Evolutionary conservation across 768 basidiomycete genomes (phyloP), one percentile per base, ranked within the genome.

Genomic region (Tephrocybe sp.): DNA sequence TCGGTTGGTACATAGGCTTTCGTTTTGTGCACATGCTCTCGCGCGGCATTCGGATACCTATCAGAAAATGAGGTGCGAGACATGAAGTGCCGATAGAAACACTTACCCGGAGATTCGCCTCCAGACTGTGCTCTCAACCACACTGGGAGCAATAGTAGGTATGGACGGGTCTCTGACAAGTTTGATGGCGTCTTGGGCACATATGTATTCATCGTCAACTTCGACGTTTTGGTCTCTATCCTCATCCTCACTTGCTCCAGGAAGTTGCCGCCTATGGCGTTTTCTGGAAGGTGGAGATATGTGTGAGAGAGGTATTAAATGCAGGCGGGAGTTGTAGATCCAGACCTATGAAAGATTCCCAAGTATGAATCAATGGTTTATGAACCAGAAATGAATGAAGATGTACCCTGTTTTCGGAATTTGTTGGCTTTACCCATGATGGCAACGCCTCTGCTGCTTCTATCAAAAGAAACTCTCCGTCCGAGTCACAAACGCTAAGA

Each of bases 401-500:
- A 76, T 90, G 72, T 72, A 95, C 94, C 76, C 97, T 85, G 71
- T 98, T 96, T 67, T 87, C 84, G 43, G 92, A 84, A 65, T 96
- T 98, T 31, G 84, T 76, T 12, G 96, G 97, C 23, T 86, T 88
- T 40, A 97, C 85, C 97, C 96, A 98, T 4, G 75, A 70, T 13
- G 96, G 96, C 12, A 99, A 72, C 23, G 74, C 78, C 45, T 97
- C 89, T 17, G 97, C 97, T 3, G 93, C 96, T 70, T 99, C 97
- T 53, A 98, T 98, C 49, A 99, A 77, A 39, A 98, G 70, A 63
- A 98, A 98, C 60, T 98, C 92, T 22, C 97, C 97, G 67, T 98
- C 96, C 4, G 88, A 87, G 71, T 99, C 97, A 52, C 80, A 84
- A 11, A 87, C 79, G 57, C 87, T 88, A 46, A 31, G 31, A 46